Evolutionary conservation across 257 asterid species (phyloP), one percentile per base, ranked within the genome.

Genomic region (Handroanthus guayacan): DNA sequence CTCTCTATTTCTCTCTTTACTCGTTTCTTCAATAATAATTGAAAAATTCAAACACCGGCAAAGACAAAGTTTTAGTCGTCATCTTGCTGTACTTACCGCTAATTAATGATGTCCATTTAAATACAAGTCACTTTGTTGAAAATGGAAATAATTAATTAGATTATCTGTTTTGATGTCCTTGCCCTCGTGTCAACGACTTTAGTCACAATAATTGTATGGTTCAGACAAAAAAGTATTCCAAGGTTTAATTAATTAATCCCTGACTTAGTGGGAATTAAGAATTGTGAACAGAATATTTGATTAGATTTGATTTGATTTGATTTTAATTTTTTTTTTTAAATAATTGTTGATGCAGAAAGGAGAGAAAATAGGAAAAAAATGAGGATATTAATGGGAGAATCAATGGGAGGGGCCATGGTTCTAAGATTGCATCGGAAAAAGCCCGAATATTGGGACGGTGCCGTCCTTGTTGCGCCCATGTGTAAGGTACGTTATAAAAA

Each of bases 361-460:
- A 77, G 79, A 52, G 89, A 84, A 31, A 85, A 83, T 57, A 55
- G 82, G 54, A 83, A 76, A 0, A 88, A 73, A 66, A 75, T 83
- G 81, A 85, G 92, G 75, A 82, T 89, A 9, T 55, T 91, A 18
- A 81, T 86, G 85, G 97, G 97, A 20, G 93, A 91, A 75, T 91
- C 96, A 2, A 91, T 91, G 97, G 97, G 97, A 65, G 97, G 96
- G 45, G 96, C 96, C 8, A 84, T 89, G 86, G 87, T 84, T 11
- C 86, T 91, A 8, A 86, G 84, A 9, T 39, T 89, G 77, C 97
- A 89, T 77, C 74, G 85, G 83, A 89, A 88, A 76, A 82, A 78
- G 39, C 96, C 92, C 0, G 72, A 86, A 0, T 82, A 67, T 57
- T 91, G 97, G 97, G 91, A 83, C 25, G 96, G 87, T 9, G 97